Evolutionary conservation across 441 rosid genomes (phyloP), one percentile per base, ranked within the genome.

Genomic region (Theobroma grandiflorum): DNA sequence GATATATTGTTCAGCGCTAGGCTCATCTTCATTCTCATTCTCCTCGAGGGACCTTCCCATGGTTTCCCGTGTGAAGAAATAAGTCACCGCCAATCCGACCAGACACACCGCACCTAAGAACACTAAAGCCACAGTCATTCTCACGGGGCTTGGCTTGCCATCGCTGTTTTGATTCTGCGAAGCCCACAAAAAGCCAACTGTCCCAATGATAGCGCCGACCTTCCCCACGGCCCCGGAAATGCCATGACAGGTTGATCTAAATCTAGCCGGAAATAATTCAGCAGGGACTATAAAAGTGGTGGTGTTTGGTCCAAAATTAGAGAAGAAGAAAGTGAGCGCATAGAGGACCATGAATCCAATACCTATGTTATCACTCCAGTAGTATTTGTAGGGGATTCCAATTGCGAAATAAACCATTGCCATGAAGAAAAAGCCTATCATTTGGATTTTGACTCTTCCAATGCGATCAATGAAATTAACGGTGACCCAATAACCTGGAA

Each of bases 211-310:
- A 0, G 97, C 97, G 5, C 98, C 97, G 0, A 90, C 64, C 81
- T 93, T 95, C 74, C 98, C 97, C 12, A 61, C 50, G 1, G 98
- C 95, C 58, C 91, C 98, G 0, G 95, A 83, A 43, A 95, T 91
- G 33, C 94, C 97, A 40, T 95, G 95, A 79, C 98, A 95, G 1
- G 95, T 93, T 3, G 97, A 86, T 77, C 98, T 84, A 37, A 92
- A 90, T 81, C 97, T 87, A 0, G 98, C 88, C 3, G 98, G 98
- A 43, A 95, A 95, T 16, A 93, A 93, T 70, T 95, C 96, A 0
- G 95, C 97, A 0, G 98, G 98, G 42, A 93, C 85, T 1, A 95
- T 92, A 73, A 92, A 95, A 0, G 98, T 93, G 2, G 98, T 93
- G 0, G 95, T 88, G 70, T 95, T 92, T 2, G 96, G 98, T 42